Evolutionary conservation across 1,284 basidiomycete genomes (phyloP), one percentile per base, ranked within the genome.

Genomic region (Tremellales sp.): DNA sequence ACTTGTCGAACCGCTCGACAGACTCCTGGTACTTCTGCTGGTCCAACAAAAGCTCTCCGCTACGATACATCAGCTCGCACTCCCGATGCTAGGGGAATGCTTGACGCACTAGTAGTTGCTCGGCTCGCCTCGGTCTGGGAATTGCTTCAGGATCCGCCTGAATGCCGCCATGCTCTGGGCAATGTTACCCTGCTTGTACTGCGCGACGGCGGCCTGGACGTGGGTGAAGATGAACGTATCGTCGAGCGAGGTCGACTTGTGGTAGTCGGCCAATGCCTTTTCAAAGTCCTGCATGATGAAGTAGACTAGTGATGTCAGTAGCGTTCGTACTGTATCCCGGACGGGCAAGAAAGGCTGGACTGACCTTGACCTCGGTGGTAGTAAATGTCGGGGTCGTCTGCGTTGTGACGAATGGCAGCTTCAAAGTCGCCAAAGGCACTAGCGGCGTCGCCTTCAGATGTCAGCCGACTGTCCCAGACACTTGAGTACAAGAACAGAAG

Each of bases 301-400:
- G 73, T 90, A 81, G 39, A 98, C 96, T 88, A 55, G 4, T 49
- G 13, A 37, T n/a, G n/a, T n/a, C n/a, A n/a, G n/a, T n/a, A n/a
- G 22, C 15, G 39, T n/a, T 31, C 35, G 43, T 31, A 40, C 26
- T 31, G 15, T 8, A 8, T 31, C 17, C 1, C 42, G 21, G 41
- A 22, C 29, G 46, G 43, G 24, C 33, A 13, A 4, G 21, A 46
- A n/a, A 36, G 8, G n/a, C n/a, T n/a, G n/a, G 42, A 67, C 78
- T 48, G 45, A 86, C 87, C 87, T 79, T 99, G 96, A 31, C 94
- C 96, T 60, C 94, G 89, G 76, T 99, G 96, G 77, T 99, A 99
- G 79, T 92, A 98, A 55, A 97, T 92, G 74, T 98, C 96, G 0
- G 94, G 85, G 75, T 98, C 92, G 45, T 84, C 77, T 4, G 85